Evolutionary conservation across 371 early-diverging fungal species (phyloP).

Genomic region (Apophysomyces trapeziformis): DNA sequence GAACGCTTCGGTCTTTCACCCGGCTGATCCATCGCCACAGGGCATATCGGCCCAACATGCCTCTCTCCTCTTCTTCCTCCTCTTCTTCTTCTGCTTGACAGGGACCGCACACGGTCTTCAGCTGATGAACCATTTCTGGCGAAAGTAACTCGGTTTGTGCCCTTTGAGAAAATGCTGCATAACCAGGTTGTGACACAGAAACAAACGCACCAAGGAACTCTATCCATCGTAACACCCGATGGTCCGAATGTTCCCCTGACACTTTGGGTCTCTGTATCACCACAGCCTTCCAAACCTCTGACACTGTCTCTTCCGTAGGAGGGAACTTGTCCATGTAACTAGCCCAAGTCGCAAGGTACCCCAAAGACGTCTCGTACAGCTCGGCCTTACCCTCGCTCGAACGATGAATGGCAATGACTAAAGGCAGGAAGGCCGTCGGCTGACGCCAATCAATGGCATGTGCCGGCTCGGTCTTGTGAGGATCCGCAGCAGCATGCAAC

Average conservation of each 20-base stretch:
- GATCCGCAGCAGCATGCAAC: constrained; percentile 58
- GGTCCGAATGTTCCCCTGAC: not conserved
- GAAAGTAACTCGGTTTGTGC: constrained; percentile 7
- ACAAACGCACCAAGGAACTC: constrained; percentile 19
- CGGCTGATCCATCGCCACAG: constrained; percentile 31
- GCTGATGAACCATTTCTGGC: constrained; percentile 13
- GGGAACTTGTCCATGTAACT: constrained; percentile 45
- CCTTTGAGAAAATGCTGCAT: constrained; percentile 9
- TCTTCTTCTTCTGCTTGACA: too few species aligned
- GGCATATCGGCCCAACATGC: constrained; percentile 31
- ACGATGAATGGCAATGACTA: constrained; percentile 31
- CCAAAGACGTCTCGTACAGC: constrained; percentile 42
- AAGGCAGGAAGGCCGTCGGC: constrained; percentile 49
- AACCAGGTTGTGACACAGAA: constrained; percentile 1
- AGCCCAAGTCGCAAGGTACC: constrained; percentile 57
- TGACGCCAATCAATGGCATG: constrained; percentile 67
- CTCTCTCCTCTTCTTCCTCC: not conserved
- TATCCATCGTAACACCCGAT: constrained; percentile 20
- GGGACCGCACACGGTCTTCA: constrained; percentile 17
- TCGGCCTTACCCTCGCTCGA: constrained; percentile 2
- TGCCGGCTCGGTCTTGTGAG: constrained; percentile 56
- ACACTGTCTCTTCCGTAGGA: constrained; percentile 18
- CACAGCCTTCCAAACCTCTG: constrained; percentile 26
- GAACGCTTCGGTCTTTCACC: constrained; percentile 21
- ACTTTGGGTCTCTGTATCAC: not conserved